A percentile compares a stretch with the other conserved stretches of the same genome.
These are phyloP conservation scores for Chlorociboria aeruginascens DNA, from an alignment of 495 filamentous ascomycete species.

Conservation along the genomic window DNA sequence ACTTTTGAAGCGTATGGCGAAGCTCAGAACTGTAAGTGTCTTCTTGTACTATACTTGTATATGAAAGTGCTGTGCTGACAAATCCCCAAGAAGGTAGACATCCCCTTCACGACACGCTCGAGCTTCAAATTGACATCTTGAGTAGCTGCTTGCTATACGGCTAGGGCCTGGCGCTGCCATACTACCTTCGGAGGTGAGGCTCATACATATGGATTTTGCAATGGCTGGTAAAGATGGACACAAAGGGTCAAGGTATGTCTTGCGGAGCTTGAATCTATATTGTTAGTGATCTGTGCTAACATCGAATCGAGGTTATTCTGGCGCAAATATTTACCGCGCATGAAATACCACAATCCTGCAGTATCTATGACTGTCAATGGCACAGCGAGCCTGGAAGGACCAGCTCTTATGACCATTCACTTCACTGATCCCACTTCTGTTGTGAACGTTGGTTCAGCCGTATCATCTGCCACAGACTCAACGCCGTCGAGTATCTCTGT, in stretches of 20 bases:
- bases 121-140: neutral
- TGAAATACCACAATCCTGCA: conserved; percentile 90
- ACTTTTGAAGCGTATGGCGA: conserved; percentile 64
- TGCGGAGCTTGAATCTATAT: neutral
- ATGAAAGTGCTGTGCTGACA: conserved; percentile 3
- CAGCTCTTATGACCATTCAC: conserved; percentile 64
- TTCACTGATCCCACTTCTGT: conserved; percentile 34
- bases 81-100: conserved; percentile 16
- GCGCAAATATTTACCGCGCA: conserved; percentile 63
- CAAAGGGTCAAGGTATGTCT: conserved; percentile 61
- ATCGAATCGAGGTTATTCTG: conserved; percentile 61
- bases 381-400: conserved; percentile 39
- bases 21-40: conserved; percentile 59
- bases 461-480: conserved; percentile 12
- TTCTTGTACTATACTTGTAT: neutral
- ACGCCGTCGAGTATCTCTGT: conserved; percentile 24
- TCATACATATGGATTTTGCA: conserved; percentile 76
- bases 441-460: conserved; percentile 16
- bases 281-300: neutral
- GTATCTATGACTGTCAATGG: conserved; percentile 73
- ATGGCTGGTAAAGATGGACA: conserved; percentile 53
- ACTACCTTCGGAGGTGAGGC: conserved; percentile 66
- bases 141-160: conserved; percentile 57
- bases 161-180: conserved; percentile 72
- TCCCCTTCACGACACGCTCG: neutral